Conservation (phyloP, 768 basidiomycete genomes). For the Gloeophyllum trabeum region DNA sequence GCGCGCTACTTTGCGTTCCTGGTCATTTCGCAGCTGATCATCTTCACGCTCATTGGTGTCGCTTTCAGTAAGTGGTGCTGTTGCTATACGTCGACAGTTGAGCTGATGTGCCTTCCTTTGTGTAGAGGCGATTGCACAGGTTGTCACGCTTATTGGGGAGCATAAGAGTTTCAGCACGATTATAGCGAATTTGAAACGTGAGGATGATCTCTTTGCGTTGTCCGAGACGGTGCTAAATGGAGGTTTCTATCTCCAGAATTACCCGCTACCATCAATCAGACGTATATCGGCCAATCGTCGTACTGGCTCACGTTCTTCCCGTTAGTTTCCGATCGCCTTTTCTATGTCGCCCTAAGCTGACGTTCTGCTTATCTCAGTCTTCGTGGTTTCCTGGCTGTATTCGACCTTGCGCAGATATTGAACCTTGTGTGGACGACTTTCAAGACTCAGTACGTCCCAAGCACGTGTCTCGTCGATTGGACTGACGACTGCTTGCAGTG, state of each 20-base stretch:
- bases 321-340: conserved; percentile 29
- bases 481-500: conserved; percentile 22
- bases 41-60: conserved; percentile 91
- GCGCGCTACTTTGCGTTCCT: conserved; percentile 92
- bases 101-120: neutral
- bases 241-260: conserved; percentile 34
- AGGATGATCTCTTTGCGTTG: too few relatives aligned
- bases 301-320: conserved; percentile 95
- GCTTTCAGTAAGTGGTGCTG: conserved; percentile 53
- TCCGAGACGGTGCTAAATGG: neutral
- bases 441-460: conserved; percentile 58
- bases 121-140: conserved; percentile 21
- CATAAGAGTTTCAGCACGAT: conserved; percentile 36
- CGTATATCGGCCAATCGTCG: conserved; percentile 85
- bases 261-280: conserved; percentile 64
- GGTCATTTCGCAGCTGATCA: conserved; percentile 84
- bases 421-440: conserved; percentile 81
- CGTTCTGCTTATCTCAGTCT: conserved; percentile 31
- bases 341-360: neutral
- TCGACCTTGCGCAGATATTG: conserved; percentile 92
- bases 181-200: too few relatives aligned
- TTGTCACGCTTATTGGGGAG: conserved; percentile 35
- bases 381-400: conserved; percentile 89
- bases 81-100: neutral
- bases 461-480: neutral